Evolutionary conservation across 164 flowering plant species (phyloP), one percentile per base, ranked within the genome.

Genomic region (Cinnamomum micranthum): DNA sequence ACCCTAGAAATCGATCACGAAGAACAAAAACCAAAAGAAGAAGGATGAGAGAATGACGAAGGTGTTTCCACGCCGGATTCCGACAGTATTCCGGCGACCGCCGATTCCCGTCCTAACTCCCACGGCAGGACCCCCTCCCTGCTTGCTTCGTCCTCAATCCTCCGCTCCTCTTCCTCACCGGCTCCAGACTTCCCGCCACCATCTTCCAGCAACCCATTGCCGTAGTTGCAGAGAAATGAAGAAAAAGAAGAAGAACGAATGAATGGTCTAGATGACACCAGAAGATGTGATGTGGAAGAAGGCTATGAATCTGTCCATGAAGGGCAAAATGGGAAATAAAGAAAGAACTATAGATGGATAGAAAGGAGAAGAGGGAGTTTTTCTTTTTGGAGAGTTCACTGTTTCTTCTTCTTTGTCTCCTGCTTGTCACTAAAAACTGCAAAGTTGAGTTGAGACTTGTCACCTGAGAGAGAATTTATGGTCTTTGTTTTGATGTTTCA

Each of bases 101-200:
- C 24, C 47, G 14, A 4, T 17, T 5, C 55, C 25, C 4, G 22
- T 79, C 66, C 95, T 92, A 94, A 88, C 98, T 94, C 27, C 97
- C 97, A 12, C 97, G 84, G 88, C 97, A 94, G 72, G 97, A 92
- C 2, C 92, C 97, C 80, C 97, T 84, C 15, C 98, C 98, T 19
- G 98, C 97, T 75, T 92, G 98, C 82, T 92, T 91, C 47, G 97
- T 92, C 76, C 97, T 90, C 82, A 94, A 78, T 1, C 95, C 98
- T 0, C 97, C 94, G 68, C 95, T 89, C 76, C 88, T 91, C 82
- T 87, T 89, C 84, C 98, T 91, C 81, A 81, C 85, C 66, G 94
- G 89, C 82, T 89, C 98, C 84, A 86, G 82, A 72, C 82, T 88
- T 67, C 78, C 89, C 4, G 82, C 72, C 6, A 84, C 71, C 87